Evolutionary conservation across 805 yeast species (phyloP).

Genomic region (Candida ficus): DNA sequence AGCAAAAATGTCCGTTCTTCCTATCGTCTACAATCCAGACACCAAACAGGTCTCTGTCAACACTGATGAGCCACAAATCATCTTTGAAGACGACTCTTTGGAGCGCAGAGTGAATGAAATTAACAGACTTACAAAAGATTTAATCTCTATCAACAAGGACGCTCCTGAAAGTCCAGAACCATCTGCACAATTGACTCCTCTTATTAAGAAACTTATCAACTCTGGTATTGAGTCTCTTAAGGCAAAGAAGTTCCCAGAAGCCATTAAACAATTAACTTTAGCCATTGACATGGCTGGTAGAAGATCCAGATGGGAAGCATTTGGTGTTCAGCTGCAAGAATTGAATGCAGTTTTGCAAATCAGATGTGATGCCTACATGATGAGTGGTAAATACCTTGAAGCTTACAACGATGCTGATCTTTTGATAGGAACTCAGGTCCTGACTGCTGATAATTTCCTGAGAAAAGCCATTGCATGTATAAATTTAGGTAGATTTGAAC

Average conservation of each 20-base stretch:
- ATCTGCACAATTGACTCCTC: constrained; percentile 47
- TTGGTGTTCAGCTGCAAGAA: constrained; percentile 68
- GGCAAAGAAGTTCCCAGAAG: constrained; percentile 49
- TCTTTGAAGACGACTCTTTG: constrained; percentile 4
- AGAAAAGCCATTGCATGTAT: constrained; percentile 62
- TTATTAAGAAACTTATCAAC: constrained; percentile 62
- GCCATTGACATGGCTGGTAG: constrained; percentile 66
- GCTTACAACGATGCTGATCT: constrained; percentile 67
- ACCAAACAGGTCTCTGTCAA: constrained; percentile 4
- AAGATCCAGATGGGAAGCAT: constrained; percentile 69
- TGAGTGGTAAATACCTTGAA: constrained; percentile 46
- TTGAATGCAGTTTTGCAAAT: constrained; percentile 60
- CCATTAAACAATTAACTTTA: constrained; percentile 56
- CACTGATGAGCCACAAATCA: constrained; percentile 1
- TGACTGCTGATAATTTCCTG: constrained; percentile 63
- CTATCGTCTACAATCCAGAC: constrained; percentile 2
- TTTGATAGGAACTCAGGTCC: constrained; percentile 20
- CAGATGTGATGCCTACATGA: constrained; percentile 63
- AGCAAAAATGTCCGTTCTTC: constrained; percentile 5
- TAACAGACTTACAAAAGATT: constrained; percentile 29
- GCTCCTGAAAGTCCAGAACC: constrained; percentile 55
- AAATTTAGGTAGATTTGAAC: constrained; percentile 57
- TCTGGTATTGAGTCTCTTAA: constrained; percentile 57
- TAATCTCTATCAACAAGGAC: constrained; percentile 30
- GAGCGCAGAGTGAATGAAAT: constrained; percentile 19